Percentiles rank a stretch among this genome's conserved stretches.
Evolutionary conservation across 2,329 filamentous ascomycete genomes (phyloP).

Genomic region (Clonostachys rhizophaga): DNA sequence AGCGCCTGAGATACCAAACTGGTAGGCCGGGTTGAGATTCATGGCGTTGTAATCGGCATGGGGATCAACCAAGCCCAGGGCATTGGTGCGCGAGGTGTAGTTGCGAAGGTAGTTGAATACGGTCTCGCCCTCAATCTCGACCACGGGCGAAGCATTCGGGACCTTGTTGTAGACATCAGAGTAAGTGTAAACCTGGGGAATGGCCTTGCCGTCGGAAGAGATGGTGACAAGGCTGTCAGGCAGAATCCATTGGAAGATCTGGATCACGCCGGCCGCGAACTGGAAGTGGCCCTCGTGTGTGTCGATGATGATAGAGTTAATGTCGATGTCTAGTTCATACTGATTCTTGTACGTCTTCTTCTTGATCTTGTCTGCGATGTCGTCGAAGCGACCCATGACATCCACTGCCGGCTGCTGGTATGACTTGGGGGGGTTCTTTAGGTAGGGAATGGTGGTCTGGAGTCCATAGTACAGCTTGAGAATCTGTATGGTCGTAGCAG

Average conservation of each 20-base stretch:
- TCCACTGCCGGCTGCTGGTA: conserved; percentile 46
- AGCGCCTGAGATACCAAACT: too few species aligned
- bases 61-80: too few species aligned
- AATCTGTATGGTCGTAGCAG: conserved; percentile 25
- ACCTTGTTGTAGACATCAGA: too few species aligned
- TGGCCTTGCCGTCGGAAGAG: too few species aligned
- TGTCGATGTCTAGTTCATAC: conserved; percentile 48
- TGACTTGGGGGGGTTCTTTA: conserved; percentile 43
- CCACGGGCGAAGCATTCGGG: too few species aligned
- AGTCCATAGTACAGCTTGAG: conserved; percentile 37
- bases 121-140: conserved; percentile 20
- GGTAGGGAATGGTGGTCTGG: conserved; percentile 40
- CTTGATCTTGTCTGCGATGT: conserved; percentile 34
- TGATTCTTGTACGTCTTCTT: conserved; percentile 41
- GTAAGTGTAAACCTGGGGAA: too few species aligned
- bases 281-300: conserved; percentile 64
- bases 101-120: conserved; percentile 22
- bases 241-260: conserved; percentile 11
- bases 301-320: conserved; percentile 44
- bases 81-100: too few species aligned
- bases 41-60: too few species aligned
- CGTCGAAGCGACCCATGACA: conserved; percentile 36
- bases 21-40: too few species aligned
- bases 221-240: conserved; percentile 20
- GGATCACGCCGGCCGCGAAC: conserved; percentile 43